Percentiles rank a stretch among this genome's conserved stretches.
Evolutionary conservation across 2,329 filamentous ascomycete species (phyloP).

Genomic region (Hymenoscyphus fructigenus): DNA sequence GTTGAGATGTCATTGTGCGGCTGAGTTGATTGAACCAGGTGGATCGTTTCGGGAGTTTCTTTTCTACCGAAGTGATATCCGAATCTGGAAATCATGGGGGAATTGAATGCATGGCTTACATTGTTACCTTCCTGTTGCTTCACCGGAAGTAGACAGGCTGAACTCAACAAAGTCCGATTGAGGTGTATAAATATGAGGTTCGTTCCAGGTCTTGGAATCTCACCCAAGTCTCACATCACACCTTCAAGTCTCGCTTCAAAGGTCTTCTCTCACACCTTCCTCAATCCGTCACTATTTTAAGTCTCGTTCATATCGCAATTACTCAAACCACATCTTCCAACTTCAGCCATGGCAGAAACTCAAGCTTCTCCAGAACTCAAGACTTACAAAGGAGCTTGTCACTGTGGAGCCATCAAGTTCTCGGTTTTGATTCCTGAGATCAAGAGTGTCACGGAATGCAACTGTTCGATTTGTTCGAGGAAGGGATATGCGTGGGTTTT

Average conservation of each 20-base stretch:
- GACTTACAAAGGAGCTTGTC: constrained; percentile 54
- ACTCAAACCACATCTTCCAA: background rate
- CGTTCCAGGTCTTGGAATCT: too few species aligned
- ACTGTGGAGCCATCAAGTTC: constrained; percentile 55
- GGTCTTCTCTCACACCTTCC: background rate
- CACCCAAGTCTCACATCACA: too few species aligned
- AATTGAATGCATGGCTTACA: background rate
- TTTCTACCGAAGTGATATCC: background rate
- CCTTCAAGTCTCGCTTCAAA: too few species aligned
- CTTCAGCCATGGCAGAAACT: background rate
- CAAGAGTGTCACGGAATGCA: constrained; percentile 55
- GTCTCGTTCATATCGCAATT: background rate
- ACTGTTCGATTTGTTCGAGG: constrained; percentile 64
- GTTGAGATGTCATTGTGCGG: too few species aligned
- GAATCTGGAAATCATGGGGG: background rate
- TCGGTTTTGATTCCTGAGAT: constrained; percentile 56
- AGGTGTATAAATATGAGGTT: too few species aligned
- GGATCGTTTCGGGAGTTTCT: background rate
- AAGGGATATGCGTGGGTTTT: constrained; percentile 46
- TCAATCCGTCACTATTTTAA: background rate
- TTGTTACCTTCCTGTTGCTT: background rate
- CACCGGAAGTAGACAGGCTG: too few species aligned
- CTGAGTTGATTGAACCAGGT: too few species aligned
- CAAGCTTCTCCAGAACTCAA: constrained; percentile 16
- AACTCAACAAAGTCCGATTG: too few species aligned